A percentile compares a stretch with the other conserved stretches of the same genome.
phyloP scores from a whole-genome alignment of 139 green algal species.

The Micromonas commoda region DNA sequence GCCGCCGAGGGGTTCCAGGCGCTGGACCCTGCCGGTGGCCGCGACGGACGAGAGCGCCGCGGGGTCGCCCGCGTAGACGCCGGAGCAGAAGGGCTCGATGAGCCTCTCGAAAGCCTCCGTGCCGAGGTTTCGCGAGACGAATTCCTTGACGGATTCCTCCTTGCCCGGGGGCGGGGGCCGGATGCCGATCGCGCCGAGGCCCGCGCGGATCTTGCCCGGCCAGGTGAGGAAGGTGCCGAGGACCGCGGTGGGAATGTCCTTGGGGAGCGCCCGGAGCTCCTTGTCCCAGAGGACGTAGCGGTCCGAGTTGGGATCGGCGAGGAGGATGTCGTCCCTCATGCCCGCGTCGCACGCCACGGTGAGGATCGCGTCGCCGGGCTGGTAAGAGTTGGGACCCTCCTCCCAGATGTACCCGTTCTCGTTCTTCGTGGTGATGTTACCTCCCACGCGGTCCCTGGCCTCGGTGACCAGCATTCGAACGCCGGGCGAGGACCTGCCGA shows the following conservation, averaged over 20 bases:
- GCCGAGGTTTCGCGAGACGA: constrained; percentile 90
- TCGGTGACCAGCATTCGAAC: constrained; percentile 85
- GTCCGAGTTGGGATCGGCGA: constrained; percentile 84
- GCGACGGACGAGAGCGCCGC: constrained; percentile 95
- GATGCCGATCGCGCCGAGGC: constrained; percentile 84
- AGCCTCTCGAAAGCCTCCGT: constrained; percentile 90
- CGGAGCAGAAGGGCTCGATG: constrained; percentile 98
- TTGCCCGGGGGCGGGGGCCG: constrained; percentile 35
- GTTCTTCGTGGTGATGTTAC: constrained; percentile 87
- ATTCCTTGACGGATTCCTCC: constrained; percentile 96
- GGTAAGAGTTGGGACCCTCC: constrained; percentile 96
- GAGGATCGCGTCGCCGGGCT: constrained; percentile 90
- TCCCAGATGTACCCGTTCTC: constrained; percentile 87
- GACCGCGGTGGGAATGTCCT: constrained; percentile 63
- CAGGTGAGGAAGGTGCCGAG: constrained; percentile 89
- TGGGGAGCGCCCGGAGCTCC: constrained; percentile 77
- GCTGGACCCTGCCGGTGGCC: constrained; percentile 80
- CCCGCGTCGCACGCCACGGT: constrained; percentile 60
- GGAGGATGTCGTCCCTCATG: constrained; percentile 66
- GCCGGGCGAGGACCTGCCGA: constrained; percentile 28
- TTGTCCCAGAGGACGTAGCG: constrained; percentile 94
- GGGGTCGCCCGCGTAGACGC: constrained; percentile 95
- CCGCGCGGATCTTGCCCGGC: constrained; percentile 88
- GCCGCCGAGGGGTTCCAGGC: constrained; percentile 83
- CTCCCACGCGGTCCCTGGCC: constrained; percentile 85